Conservation (phyloP, 495 filamentous ascomycete genomes). For the Platismatia glauca region DNA sequence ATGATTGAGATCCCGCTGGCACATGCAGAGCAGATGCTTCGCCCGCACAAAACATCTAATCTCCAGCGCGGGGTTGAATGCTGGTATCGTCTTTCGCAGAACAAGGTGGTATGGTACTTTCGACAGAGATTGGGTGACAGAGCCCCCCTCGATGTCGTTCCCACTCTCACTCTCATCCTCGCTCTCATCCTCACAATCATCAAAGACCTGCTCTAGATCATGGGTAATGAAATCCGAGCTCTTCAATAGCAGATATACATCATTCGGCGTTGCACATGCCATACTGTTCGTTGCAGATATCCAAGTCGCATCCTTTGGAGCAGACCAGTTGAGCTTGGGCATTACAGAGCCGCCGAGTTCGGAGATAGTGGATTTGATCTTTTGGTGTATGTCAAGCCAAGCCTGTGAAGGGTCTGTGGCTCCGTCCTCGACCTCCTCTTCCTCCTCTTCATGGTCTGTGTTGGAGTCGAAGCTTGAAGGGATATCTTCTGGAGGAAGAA, state of each 20-base stretch:
- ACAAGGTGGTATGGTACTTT: constrained; percentile 58
- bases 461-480: constrained; percentile 31
- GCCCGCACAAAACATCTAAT: constrained; percentile 90
- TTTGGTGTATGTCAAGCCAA: constrained; percentile 64
- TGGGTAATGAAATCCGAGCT: constrained; percentile 88
- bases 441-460: constrained; percentile 30
- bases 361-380: constrained; percentile 65
- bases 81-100: constrained; percentile 70
- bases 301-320: constrained; percentile 94
- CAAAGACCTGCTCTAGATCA: constrained; percentile 87
- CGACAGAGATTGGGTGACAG: neutral
- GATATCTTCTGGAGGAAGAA: constrained; percentile 57
- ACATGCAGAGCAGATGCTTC: constrained; percentile 67
- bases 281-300: constrained; percentile 84
- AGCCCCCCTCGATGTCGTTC: constrained; percentile 1
- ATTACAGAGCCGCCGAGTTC: constrained; percentile 73
- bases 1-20: constrained; percentile 83
- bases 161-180: constrained; percentile 14
- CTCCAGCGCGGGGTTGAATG: constrained; percentile 80
- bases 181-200: constrained; percentile 53
- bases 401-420: constrained; percentile 47
- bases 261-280: constrained; percentile 76
- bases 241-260: constrained; percentile 90
- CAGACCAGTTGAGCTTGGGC: constrained; percentile 96
- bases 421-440: constrained; percentile 33